Percentiles rank a stretch among this genome's conserved stretches.
These are phyloP conservation scores for Nymphaea thermarum DNA, from an alignment of 164 flowering plant genomes.

Conservation along the genomic window DNA sequence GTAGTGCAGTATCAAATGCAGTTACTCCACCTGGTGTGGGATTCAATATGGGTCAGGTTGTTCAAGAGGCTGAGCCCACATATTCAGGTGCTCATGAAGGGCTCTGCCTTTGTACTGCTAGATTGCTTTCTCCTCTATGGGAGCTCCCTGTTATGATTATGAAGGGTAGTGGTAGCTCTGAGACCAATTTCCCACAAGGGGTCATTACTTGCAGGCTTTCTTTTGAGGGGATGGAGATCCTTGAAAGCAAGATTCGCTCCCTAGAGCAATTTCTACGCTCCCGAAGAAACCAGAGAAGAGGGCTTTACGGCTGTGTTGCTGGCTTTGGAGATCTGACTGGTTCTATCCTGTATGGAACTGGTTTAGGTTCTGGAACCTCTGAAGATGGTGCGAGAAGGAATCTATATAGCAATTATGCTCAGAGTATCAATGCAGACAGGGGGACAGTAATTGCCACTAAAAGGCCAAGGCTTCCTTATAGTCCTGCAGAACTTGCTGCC, in stretches of 20 bases:
- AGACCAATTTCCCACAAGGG: conserved; percentile 32
- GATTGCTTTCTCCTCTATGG: conserved; percentile 91
- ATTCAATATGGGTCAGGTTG: conserved; percentile 98
- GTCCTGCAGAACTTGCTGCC: conserved; percentile 87
- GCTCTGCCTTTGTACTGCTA: conserved; percentile 81
- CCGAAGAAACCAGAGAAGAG: conserved; percentile 87
- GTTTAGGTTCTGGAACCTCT: conserved; percentile 44
- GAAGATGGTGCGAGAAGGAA: conserved; percentile 63
- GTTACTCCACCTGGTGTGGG: conserved; percentile 80
- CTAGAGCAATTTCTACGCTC: conserved; percentile 76
- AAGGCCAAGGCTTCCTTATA: conserved; percentile 82
- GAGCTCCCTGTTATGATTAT: conserved; percentile 75
- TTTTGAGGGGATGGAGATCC: conserved; percentile 69
- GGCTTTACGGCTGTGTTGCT: conserved; percentile 89
- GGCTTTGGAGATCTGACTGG: conserved; percentile 87
- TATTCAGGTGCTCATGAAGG: conserved; percentile 99
- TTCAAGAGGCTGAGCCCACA: conserved; percentile 92
- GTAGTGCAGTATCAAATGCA: conserved; percentile 42
- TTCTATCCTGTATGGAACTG: conserved; percentile 67
- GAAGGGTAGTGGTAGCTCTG: conserved; percentile 40
- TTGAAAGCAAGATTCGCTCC: conserved; percentile 84
- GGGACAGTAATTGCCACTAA: conserved; percentile 41
- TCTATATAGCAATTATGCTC: conserved; percentile 64
- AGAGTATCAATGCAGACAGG: conserved; percentile 40
- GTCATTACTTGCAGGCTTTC: conserved; percentile 71